Base-by-base conservation (phyloP, 2,329 filamentous ascomycete genomes). In the Spiromastix sp. region DNA sequence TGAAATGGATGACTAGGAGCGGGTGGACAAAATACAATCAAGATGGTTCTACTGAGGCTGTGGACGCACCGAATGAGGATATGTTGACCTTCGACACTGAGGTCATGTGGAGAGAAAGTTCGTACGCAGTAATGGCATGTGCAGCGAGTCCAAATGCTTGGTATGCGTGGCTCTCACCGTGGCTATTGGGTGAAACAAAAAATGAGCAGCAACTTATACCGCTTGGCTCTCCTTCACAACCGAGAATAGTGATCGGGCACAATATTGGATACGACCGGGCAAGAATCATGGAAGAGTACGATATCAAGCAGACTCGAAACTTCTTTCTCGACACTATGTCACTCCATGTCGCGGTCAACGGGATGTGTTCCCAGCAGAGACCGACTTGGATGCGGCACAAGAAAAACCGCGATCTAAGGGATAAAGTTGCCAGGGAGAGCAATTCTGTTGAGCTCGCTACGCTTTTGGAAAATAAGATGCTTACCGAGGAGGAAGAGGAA, bases 321-420 rank as follows among this genome's bases (percentile, higher is more conserved):
- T 81, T 76, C 28, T 98, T 94, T 54, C 62, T 98, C 34, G 91
- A 98, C 56, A 98, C 91, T 19, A 98, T 98, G 91, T 96, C 89
- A 2, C 66, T 98, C 13, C 91, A 98, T 55, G 89, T 94, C 5
- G 93, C 93, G 2, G 89, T 94, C 16, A 98, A 98, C 54, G 91
- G 91, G 42, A 98, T 98, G 91, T 98, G 91, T 60, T 96, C 91
- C 15, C 80, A 83, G 45, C 91, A 98, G 58, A 75, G 91, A 32
- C 91, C 93, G 6, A 94, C 85, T 0, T 98, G 91, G 91, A 86
- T 95, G 79, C 93, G 85, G 57, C 85, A 94, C 58, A 83, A 85
- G 55, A 98, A 98, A 63, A 85, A 81, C 45, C 73, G 81, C 39
- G 89, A 96, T 52, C 51, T 89, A 30, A 71, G 85, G 32, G 87